Percentiles rank a stretch among this genome's conserved stretches.
These are phyloP conservation scores for Xerocomellus dryophilus DNA, from an alignment of 768 basidiomycete species.

Conservation along the genomic window DNA sequence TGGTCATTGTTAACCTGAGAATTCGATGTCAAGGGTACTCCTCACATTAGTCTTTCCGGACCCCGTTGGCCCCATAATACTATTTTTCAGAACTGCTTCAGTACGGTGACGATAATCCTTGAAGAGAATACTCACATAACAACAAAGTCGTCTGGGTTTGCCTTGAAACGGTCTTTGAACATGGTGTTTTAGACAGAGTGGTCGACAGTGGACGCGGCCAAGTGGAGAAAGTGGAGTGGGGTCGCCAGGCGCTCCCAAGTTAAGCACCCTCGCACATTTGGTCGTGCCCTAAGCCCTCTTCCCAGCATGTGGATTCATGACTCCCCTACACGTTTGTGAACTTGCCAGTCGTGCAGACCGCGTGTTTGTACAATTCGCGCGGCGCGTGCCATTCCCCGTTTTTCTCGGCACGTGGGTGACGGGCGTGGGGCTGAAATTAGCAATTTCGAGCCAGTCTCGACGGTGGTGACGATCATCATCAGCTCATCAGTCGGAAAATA, in stretches of 20 bases:
- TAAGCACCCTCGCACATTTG: neutral
- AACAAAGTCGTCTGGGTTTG: slow-evolving; percentile 7
- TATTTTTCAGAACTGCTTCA: neutral
- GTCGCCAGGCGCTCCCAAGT: neutral
- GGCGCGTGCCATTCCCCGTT: too few species aligned
- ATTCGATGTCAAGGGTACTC: neutral
- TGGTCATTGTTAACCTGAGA: neutral
- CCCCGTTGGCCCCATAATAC: slow-evolving; percentile 27
- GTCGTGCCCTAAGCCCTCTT: neutral
- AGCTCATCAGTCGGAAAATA: too few species aligned
- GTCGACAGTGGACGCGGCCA: neutral
- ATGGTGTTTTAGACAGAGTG: neutral
- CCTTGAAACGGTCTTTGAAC: neutral
- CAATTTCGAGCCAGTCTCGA: too few species aligned
- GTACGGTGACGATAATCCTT: neutral
- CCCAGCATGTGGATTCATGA: too few species aligned
- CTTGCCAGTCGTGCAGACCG: neutral
- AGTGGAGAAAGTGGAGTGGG: neutral
- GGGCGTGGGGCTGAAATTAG: too few species aligned
- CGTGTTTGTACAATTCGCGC: neutral
- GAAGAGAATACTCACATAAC: slow-evolving; percentile 10
- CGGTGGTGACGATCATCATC: too few species aligned
- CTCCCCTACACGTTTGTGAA: too few species aligned
- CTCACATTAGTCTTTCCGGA: slow-evolving; percentile 26
- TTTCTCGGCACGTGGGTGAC: too few species aligned